Conservation (phyloP, 1,139 yeast species). For the Scheffersomyces stambukii region DNA sequence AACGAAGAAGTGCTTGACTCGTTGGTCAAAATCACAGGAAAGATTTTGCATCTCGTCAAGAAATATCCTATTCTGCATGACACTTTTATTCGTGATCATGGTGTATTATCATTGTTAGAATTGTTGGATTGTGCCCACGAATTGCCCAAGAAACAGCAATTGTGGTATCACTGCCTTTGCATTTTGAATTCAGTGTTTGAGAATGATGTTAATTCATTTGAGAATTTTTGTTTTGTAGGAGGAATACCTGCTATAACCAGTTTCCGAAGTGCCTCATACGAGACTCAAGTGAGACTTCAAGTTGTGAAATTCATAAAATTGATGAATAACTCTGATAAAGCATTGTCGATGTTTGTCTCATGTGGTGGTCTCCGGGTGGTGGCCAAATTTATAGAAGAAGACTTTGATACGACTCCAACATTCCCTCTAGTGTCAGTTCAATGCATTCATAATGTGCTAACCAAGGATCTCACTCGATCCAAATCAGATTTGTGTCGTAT, state of each 20-base stretch:
- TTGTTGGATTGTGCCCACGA: constrained; percentile 39
- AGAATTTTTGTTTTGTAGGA: constrained; percentile 52
- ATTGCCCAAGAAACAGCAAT: constrained; percentile 25
- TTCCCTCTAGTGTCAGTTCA: constrained; percentile 47
- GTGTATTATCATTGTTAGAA: constrained; percentile 46
- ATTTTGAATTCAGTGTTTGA: constrained; percentile 39
- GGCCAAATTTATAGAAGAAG: constrained; percentile 52
- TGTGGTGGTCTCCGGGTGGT: constrained; percentile 55
- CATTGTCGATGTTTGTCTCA: constrained; percentile 49
- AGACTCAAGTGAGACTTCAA: constrained; percentile 34
- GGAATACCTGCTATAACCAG: constrained; percentile 52
- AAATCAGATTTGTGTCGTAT: constrained; percentile 55
- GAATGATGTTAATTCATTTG: constrained; percentile 33
- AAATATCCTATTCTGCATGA: constrained; percentile 42
- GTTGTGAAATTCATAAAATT: constrained; percentile 42
- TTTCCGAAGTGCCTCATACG: constrained; percentile 35
- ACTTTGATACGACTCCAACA: constrained; percentile 40
- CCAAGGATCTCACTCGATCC: constrained; percentile 41
- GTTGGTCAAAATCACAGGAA: constrained; percentile 36
- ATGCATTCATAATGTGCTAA: constrained; percentile 40
- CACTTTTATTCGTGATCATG: constrained; percentile 45
- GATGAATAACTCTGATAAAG: constrained; percentile 33
- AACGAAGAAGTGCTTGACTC: constrained; percentile 28
- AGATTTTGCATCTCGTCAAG: constrained; percentile 38
- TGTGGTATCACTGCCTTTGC: constrained; percentile 40